A percentile compares a stretch with the other conserved stretches of the same genome.
Evolutionary conservation across 768 basidiomycete species (phyloP).

Genomic region (Naganishia randhawae): DNA sequence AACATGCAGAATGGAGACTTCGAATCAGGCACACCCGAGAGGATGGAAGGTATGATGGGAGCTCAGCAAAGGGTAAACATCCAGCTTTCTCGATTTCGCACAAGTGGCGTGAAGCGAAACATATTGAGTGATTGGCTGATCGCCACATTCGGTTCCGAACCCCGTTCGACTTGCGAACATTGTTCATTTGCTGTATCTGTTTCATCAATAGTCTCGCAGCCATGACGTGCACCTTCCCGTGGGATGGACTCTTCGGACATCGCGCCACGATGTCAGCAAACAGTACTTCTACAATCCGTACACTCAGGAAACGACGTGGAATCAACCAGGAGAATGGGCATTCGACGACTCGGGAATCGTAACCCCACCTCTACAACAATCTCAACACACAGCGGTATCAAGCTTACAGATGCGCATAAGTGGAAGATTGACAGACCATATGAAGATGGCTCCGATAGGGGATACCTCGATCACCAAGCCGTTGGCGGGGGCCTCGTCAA

Average conservation of each 20-base stretch:
- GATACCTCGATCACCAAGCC: not conserved
- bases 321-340: not conserved
- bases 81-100: conserved; percentile 11
- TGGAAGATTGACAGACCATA: conserved; percentile 14
- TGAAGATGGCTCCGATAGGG: conserved; percentile 7
- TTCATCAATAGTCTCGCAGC: not conserved
- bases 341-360: conserved; percentile 15
- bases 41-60: not conserved
- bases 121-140: conserved; percentile 13
- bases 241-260: conserved; percentile 17
- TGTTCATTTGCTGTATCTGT: not conserved
- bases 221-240: conserved; percentile 5
- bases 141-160: conserved; percentile 16
- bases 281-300: conserved; percentile 20
- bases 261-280: conserved; percentile 3
- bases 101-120: not conserved
- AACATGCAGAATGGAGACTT: not conserved
- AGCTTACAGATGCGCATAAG: not conserved
- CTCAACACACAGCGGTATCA: not conserved
- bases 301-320: conserved; percentile 6
- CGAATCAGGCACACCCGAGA: not conserved
- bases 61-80: conserved; percentile 24
- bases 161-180: not conserved
- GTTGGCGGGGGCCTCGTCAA: not conserved
- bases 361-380: conserved; percentile 5